A percentile compares a stretch with the other conserved stretches of the same genome.
Evolutionary conservation across 257 asterid species (phyloP).

Genomic region (Solanum appendiculatum): DNA sequence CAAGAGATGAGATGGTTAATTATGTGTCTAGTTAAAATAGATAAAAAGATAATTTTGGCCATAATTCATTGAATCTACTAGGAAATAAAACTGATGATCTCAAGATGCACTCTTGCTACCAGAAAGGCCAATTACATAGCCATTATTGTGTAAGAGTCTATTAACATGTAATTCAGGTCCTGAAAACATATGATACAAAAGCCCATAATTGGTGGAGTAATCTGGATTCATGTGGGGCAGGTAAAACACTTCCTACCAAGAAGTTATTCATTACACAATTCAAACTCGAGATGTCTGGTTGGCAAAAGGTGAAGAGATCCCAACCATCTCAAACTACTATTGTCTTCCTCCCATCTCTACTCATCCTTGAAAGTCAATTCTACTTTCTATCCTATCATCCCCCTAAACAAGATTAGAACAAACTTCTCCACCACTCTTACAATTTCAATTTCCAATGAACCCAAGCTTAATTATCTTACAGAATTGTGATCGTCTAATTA

Average conservation of each 20-base stretch:
- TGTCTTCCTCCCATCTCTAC: background rate
- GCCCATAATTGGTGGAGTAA: background rate
- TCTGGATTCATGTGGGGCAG: background rate
- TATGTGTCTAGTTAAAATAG: background rate
- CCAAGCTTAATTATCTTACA: background rate
- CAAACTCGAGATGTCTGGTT: background rate
- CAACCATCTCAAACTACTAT: background rate
- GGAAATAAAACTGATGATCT: background rate
- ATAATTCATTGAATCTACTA: background rate
- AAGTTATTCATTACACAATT: background rate
- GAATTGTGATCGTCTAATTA: background rate
- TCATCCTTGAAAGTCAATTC: background rate
- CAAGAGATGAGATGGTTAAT: background rate
- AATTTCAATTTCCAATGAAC: background rate
- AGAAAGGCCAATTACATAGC: background rate
- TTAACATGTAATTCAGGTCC: background rate
- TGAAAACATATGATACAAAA: background rate
- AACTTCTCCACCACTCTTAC: background rate
- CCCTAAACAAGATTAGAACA: background rate
- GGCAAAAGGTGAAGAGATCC: background rate
- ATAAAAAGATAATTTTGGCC: background rate
- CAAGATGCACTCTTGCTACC: background rate
- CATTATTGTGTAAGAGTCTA: background rate
- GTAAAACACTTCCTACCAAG: background rate
- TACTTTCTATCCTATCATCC: background rate